Conservation (phyloP, 140 eudicot genomes). For the Senecio squalidus region DNA sequence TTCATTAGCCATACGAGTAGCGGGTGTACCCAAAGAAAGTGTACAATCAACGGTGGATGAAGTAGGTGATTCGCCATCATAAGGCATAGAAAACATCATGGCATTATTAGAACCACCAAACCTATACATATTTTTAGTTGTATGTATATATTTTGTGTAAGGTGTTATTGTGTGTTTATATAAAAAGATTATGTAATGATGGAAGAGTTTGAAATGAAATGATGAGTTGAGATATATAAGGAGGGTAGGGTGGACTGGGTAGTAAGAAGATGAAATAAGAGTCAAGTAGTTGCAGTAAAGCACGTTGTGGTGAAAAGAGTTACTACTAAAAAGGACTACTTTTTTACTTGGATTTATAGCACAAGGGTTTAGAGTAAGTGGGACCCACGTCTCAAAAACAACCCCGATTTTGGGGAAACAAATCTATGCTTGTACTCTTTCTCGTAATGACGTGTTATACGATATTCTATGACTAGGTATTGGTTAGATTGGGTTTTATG, state of each 20-base stretch:
- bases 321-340: constrained; percentile 6
- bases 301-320: constrained; percentile 45
- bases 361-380: neutral
- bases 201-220: constrained; percentile 24
- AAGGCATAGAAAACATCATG: constrained; percentile 27
- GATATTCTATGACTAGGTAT: neutral
- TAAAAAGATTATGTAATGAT: constrained; percentile 11
- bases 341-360: constrained; percentile 25
- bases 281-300: constrained; percentile 51
- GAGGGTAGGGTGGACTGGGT: constrained; percentile 7
- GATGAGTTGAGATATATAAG: constrained; percentile 15
- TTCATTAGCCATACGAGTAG: constrained; percentile 48
- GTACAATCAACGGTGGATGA: constrained; percentile 89
- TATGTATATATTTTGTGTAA: constrained; percentile 4
- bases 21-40: constrained; percentile 87
- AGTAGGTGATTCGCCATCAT: constrained; percentile 39
- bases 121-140: constrained; percentile 29
- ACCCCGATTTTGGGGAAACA: constrained; percentile 35
- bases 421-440: constrained; percentile 25
- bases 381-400: constrained; percentile 27
- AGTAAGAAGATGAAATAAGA: constrained; percentile 49
- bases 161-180: neutral
- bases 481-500: neutral
- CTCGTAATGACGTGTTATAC: constrained; percentile 15
- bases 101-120: constrained; percentile 31